Conservation (phyloP, 129 eudicot genomes). For the Oenanthe sinensis region DNA sequence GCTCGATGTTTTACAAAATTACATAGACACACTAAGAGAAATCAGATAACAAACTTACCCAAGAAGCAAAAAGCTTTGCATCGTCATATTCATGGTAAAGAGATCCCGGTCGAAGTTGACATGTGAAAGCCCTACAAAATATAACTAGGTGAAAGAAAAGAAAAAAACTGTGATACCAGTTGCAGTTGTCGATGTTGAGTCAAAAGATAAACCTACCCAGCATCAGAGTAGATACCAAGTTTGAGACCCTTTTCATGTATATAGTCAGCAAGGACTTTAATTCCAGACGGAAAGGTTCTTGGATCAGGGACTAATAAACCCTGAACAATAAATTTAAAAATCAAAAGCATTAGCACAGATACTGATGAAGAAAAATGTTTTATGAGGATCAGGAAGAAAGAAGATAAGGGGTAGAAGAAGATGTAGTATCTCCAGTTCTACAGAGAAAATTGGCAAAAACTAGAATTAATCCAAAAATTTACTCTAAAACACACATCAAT, state of each 20-base stretch:
- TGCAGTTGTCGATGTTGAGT: not conserved
- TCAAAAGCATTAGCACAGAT: not conserved
- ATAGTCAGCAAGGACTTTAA: slow-evolving; percentile 78
- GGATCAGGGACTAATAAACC: slow-evolving; percentile 64
- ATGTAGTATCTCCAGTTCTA: not conserved
- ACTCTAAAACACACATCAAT: not conserved
- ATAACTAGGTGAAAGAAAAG: slow-evolving; percentile 8
- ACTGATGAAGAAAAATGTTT: not conserved
- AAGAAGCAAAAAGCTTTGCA: slow-evolving; percentile 83
- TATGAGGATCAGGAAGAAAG: not conserved
- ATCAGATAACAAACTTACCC: slow-evolving; percentile 37
- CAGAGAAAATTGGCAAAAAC: not conserved
- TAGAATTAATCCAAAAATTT: not conserved
- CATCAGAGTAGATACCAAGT: slow-evolving; percentile 96
- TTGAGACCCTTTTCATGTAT: slow-evolving; percentile 84
- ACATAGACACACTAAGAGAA: not conserved
- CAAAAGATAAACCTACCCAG: slow-evolving; percentile 58
- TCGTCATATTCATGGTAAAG: slow-evolving; percentile 78
- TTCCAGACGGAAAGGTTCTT: slow-evolving; percentile 78
- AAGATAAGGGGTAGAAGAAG: not conserved
- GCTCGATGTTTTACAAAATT: not conserved
- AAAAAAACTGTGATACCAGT: not conserved
- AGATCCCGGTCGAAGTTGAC: slow-evolving; percentile 93
- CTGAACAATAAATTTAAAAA: slow-evolving; percentile 41
- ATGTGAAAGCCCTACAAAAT: slow-evolving; percentile 66